Evolutionary conservation across 2,329 filamentous ascomycete species (phyloP), one percentile per base, ranked within the genome.

Genomic region (Fusarium sambucinum): DNA sequence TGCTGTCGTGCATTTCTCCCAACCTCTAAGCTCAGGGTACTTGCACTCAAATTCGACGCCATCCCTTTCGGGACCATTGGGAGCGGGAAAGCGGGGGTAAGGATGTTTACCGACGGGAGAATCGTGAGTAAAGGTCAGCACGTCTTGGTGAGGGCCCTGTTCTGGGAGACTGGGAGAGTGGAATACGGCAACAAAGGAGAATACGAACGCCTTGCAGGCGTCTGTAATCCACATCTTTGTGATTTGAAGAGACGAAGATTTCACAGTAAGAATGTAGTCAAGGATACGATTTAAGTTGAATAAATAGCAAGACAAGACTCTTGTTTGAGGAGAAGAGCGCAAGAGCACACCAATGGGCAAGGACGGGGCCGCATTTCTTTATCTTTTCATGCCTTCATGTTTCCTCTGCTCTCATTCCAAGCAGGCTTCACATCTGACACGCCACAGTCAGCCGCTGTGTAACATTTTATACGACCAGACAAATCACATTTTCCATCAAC

Each of bases 201-300:
- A 10, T 5, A 60, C 25, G 7, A 53, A 29, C 25, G 58, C 55
- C 27, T 61, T 61, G 13, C 58, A 61, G 16, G 37, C 38, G 17
- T 61, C 55, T 7, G 44, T 44, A 19, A 61, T 53, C 55, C 58
- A 61, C 58, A 61, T 60, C 3, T 21, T 44, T 21, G 7, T 23
- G 3, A 14, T 33, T 0, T 6, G 2, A 2, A 25, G 29, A n/a
- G n/a, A 38, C 11, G 5, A 37, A 19, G 17, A 10, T 37, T 6
- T 19, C 3, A 6, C 6, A 38, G 19, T 3, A 38, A 4, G 7
- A 4, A 25, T 7, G 21, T 6, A 27, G 3, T 2, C 9, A 17
- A n/a, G 6, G 10, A 42, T 42, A 16, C 14, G 12, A 21, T 14
- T 9, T 5, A 11, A n/a, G 1, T 17, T 8, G 16, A 10, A 37